Conservation (phyloP, 2,329 filamentous ascomycete genomes). For the Stromatinia cepivora region DNA sequence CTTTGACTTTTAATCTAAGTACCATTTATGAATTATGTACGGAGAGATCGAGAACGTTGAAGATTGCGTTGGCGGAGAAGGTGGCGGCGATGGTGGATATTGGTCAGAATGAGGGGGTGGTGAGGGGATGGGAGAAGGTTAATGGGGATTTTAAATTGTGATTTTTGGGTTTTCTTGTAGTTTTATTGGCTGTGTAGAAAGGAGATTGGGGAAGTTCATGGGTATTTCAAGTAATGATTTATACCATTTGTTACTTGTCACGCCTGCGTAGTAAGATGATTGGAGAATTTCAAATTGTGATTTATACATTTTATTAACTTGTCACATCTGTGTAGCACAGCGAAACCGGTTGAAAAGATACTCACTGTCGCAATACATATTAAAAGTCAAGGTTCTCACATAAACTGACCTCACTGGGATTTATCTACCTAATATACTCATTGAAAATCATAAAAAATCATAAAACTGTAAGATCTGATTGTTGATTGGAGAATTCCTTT, state of each 20-base stretch:
- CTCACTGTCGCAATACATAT: neutral
- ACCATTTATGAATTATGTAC: constrained; percentile 92
- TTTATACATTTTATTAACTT: neutral
- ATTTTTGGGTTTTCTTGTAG: neutral
- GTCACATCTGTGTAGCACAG: neutral
- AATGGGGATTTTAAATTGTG: constrained; percentile 42
- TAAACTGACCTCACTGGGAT: neutral
- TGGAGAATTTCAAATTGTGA: neutral
- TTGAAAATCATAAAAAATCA: neutral
- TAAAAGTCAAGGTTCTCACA: neutral
- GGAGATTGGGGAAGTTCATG: neutral
- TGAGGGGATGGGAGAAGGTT: constrained; percentile 38
- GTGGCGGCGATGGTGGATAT: constrained; percentile 51
- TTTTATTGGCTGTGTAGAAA: neutral
- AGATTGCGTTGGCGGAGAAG: constrained; percentile 68
- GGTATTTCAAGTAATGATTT: neutral
- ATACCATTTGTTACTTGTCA: neutral
- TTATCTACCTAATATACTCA: neutral
- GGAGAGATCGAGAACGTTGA: constrained; percentile 69
- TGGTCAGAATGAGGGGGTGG: constrained; percentile 4
- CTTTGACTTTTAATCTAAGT: constrained; percentile 82
- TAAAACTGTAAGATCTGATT: neutral
- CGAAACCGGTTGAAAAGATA: neutral
- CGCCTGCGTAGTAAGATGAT: neutral
- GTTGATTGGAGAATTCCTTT: constrained; percentile 1